Evolutionary conservation across 2,329 filamentous ascomycete species (phyloP).

Genomic region (Colletotrichum sp.): DNA sequence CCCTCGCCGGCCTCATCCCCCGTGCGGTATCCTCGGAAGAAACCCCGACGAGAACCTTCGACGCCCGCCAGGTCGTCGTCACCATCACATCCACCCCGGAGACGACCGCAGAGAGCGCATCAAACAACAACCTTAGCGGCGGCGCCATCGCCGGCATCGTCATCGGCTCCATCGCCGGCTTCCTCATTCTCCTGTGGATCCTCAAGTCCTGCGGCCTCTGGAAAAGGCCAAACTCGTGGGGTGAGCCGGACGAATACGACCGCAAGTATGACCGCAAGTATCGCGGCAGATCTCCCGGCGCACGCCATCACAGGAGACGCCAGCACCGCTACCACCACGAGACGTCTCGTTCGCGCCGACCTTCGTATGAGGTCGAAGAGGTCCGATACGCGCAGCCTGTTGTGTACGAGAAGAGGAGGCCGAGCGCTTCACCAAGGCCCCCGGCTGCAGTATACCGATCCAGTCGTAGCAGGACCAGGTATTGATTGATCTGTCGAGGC

Average conservation of each 20-base stretch:
- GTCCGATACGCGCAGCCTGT: conserved; percentile 18
- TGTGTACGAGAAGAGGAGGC: conserved; percentile 10
- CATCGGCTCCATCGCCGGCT: conserved; percentile 51
- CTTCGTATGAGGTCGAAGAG: conserved; percentile 15
- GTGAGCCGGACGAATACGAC: neutral
- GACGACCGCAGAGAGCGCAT: conserved; percentile 22
- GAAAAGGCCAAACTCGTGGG: conserved; percentile 4
- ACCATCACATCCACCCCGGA: conserved; percentile 30
- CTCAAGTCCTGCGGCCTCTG: conserved; percentile 42
- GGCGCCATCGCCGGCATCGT: conserved; percentile 59
- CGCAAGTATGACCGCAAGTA: neutral
- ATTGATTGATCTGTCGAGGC: neutral
- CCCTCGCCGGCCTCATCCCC: neutral
- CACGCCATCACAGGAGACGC: neutral
- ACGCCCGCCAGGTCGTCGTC: conserved; percentile 29
- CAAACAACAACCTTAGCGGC: conserved; percentile 39
- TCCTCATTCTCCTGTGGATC: conserved; percentile 52
- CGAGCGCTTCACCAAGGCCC: conserved; percentile 1
- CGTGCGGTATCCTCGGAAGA: neutral
- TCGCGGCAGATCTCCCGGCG: conserved; percentile 9
- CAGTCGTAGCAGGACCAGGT: conserved; percentile 13
- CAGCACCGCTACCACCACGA: conserved; percentile 15
- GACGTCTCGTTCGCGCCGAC: conserved; percentile 7
- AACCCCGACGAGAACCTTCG: conserved; percentile 2
- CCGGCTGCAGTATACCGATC: conserved; percentile 3